Base-by-base conservation (phyloP, 192 early-diverging fungal species). In the Backusella tarrabulga region DNA sequence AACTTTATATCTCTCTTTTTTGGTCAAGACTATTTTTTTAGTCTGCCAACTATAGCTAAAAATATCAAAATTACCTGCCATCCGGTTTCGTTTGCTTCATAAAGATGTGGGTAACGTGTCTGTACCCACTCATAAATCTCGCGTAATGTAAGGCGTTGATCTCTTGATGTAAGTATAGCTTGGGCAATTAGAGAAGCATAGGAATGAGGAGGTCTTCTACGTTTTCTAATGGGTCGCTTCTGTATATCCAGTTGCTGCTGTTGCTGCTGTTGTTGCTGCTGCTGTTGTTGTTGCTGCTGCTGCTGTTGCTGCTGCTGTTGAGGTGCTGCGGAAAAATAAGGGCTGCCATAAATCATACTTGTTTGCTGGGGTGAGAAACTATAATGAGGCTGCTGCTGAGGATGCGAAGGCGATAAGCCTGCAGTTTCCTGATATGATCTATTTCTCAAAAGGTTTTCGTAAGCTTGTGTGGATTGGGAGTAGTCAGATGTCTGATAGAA, bases 101-200 rank as follows among this genome's bases (percentile, higher is more conserved):
- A 88, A 69, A 91, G 91, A 80, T 92, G 89, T 0, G 94, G 95
- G 72, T 94, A 95, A 60, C 90, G 84, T 4, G 80, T 79, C 76
- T 88, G 87, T 17, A 96, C 89, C 86, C 92, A 95, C 15, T 90
- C 79, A 85, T 97, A 97, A 23, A 97, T 95, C 26, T 96, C 95
- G n/a, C 87, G 88, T 26, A 97, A 83, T 4, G 95, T 95, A 80
- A 97, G 78, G 44, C 85, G 85, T 23, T 88, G 80, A 36, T 86
- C 80, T 5, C 83, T 78, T 15, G 88, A 88, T 6, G 87, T 84
- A 8, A 91, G 41, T 67, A 97, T 95, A 0, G 94, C 96, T 67
- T 97, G 90, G 0, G 91, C 89, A 46, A 97, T 95, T 15, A 97
- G 79, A 29, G 87, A 88, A 0, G 93, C 91, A 80, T 97, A 97